Evolutionary conservation across 2,329 filamentous ascomycete species (phyloP).

Genomic region (Penicillium sp.): DNA sequence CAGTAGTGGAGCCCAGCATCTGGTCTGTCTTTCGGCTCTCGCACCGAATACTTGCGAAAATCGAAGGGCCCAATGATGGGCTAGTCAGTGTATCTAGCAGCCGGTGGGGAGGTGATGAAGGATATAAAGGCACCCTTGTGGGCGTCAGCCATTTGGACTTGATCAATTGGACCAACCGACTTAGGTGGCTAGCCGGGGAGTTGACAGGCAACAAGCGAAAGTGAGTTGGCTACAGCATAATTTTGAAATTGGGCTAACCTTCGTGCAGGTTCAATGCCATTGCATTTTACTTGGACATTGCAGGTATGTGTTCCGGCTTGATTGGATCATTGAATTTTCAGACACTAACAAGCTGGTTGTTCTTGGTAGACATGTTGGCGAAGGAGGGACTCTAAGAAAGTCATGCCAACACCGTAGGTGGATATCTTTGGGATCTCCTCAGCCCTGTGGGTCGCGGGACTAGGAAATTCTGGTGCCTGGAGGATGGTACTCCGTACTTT

Average conservation of each 20-base stretch:
- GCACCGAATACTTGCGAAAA: constrained; percentile 51
- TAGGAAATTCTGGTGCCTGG: constrained; percentile 24
- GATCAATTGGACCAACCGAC: constrained; percentile 63
- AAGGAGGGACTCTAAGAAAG: constrained; percentile 54
- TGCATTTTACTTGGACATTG: constrained; percentile 62
- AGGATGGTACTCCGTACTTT: constrained; percentile 1
- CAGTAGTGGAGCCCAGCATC: constrained; percentile 52
- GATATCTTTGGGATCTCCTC: constrained; percentile 13
- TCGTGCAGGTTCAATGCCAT: constrained; percentile 56
- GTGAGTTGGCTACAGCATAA: constrained; percentile 15
- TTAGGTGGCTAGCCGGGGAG: constrained; percentile 57
- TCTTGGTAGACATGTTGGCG: constrained; percentile 59
- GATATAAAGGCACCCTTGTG: constrained; percentile 61
- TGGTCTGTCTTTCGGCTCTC: constrained; percentile 57
- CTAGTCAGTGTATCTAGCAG: constrained; percentile 59
- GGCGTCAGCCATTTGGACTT: constrained; percentile 62
- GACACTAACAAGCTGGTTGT: not conserved
- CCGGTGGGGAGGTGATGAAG: constrained; percentile 53
- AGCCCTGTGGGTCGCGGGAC: constrained; percentile 2
- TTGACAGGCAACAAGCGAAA: constrained; percentile 55
- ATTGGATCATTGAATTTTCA: constrained; percentile 3
- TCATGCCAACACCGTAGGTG: not conserved
- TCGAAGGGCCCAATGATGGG: constrained; percentile 61
- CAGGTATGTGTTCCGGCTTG: constrained; percentile 43
- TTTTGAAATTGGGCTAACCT: not conserved